phyloP scores from a whole-genome alignment of 768 basidiomycete genomes.

The Pisolithus sp. region DNA sequence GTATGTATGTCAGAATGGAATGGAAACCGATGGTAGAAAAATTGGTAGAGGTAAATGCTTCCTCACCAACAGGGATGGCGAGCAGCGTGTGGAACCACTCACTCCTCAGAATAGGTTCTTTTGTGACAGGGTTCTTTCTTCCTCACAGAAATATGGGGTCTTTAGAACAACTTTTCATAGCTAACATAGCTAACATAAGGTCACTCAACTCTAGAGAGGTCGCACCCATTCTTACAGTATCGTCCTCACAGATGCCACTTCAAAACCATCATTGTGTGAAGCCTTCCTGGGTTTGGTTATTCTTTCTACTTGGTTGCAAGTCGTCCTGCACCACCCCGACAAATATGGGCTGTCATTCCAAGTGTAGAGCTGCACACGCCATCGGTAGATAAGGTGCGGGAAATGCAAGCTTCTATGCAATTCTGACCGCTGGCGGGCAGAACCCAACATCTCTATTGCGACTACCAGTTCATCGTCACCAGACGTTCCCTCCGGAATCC shows the following conservation, averaged over 20 bases:
- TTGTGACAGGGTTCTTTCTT: constrained; percentile 50
- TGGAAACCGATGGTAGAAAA: constrained; percentile 39
- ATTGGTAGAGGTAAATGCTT: constrained; percentile 40
- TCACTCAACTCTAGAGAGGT: neutral
- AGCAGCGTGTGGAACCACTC: constrained; percentile 14
- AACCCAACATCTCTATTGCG: constrained; percentile 1
- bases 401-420: neutral
- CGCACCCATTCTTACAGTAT: constrained; percentile 1
- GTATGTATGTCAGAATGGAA: constrained; percentile 34
- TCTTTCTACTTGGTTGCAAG: constrained; percentile 41
- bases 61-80: constrained; percentile 1
- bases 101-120: constrained; percentile 43
- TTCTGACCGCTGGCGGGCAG: constrained; percentile 9
- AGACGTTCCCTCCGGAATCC: constrained; percentile 24
- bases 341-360: constrained; percentile 4
- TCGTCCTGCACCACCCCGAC: constrained; percentile 10
- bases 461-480: constrained; percentile 21
- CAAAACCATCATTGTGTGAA: constrained; percentile 17
- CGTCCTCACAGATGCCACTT: constrained; percentile 17
- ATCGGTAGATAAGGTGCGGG: constrained; percentile 11
- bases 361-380: constrained; percentile 11
- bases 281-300: constrained; percentile 40
- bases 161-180: constrained; percentile 44
- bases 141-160: constrained; percentile 40
- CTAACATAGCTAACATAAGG: constrained; percentile 33